Percentiles rank a stretch among this genome's conserved stretches.
These are phyloP conservation scores for Zopfochytrium polystomum DNA, from an alignment of 371 early-diverging fungal species.

Conservation along the genomic window DNA sequence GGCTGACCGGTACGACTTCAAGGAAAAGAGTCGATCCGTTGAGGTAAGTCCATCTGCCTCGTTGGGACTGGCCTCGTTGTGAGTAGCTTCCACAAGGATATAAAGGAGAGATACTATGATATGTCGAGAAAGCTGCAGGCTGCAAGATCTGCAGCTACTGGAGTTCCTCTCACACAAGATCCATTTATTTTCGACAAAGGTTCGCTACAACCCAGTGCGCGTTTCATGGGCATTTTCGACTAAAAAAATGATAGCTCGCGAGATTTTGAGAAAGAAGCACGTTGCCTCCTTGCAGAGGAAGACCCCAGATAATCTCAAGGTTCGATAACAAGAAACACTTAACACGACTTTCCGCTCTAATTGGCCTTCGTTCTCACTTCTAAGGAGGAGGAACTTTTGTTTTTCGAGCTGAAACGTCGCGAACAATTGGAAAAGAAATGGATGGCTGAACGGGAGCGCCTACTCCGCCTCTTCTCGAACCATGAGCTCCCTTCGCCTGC, in stretches of 20 bases:
- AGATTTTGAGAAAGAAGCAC: constrained; percentile 76
- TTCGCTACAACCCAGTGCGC: no score
- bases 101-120: constrained; percentile 77
- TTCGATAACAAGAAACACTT: no score
- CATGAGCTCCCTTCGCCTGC: constrained; percentile 50
- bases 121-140: constrained; percentile 56
- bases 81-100: constrained; percentile 64
- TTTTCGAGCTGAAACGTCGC: constrained; percentile 71
- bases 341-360: no score
- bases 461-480: constrained; percentile 29
- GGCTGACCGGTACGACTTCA: constrained; percentile 68
- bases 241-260: constrained; percentile 42
- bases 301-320: constrained; percentile 62
- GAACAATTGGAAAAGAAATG: constrained; percentile 73
- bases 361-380: no score
- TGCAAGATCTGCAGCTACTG: constrained; percentile 35
- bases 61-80: no score
- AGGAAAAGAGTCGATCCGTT: constrained; percentile 30
- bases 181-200: constrained; percentile 57
- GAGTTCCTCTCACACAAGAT: constrained; percentile 40
- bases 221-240: not conserved
- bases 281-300: constrained; percentile 67
- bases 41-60: constrained; percentile 31
- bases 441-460: no score
- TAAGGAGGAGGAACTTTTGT: constrained; percentile 76